Conservation (phyloP, 2,329 filamentous ascomycete species). For the Aspergillus neoniger region DNA sequence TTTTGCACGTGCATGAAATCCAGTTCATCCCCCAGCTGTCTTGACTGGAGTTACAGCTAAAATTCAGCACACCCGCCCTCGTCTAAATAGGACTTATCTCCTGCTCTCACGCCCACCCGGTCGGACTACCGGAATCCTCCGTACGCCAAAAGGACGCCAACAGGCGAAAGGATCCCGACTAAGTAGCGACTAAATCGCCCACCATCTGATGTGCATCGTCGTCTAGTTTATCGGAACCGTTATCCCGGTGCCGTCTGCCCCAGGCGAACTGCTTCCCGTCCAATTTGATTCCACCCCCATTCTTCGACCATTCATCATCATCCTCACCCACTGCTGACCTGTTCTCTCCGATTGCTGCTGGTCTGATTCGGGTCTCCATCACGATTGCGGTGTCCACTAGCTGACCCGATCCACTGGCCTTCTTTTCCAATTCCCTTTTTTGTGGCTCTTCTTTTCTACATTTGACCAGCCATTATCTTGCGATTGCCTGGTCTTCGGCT, state of each 20-base stretch:
- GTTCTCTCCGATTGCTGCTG: constrained; percentile 6
- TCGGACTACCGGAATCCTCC: constrained; percentile 1
- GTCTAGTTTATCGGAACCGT: constrained; percentile 25
- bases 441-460: not conserved
- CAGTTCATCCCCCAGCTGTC: not conserved
- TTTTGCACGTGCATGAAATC: not conserved
- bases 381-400: constrained; percentile 12
- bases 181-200: not conserved
- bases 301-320: constrained; percentile 8
- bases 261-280: constrained; percentile 20
- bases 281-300: constrained; percentile 18
- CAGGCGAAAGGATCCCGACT: constrained; percentile 4
- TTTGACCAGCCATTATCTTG: constrained; percentile 8
- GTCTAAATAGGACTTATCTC: not conserved
- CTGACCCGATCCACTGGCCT: not conserved
- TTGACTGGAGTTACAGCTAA: not conserved
- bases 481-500: not conserved
- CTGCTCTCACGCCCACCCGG: not conserved
- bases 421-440: not conserved
- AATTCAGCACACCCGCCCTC: not conserved
- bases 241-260: constrained; percentile 26
- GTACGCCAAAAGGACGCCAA: not conserved
- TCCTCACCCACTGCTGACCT: constrained; percentile 9
- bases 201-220: constrained; percentile 15
- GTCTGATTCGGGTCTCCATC: constrained; percentile 9